phyloP scores from a whole-genome alignment of 2,329 filamentous ascomycete genomes.

The Neonectria punicea region DNA sequence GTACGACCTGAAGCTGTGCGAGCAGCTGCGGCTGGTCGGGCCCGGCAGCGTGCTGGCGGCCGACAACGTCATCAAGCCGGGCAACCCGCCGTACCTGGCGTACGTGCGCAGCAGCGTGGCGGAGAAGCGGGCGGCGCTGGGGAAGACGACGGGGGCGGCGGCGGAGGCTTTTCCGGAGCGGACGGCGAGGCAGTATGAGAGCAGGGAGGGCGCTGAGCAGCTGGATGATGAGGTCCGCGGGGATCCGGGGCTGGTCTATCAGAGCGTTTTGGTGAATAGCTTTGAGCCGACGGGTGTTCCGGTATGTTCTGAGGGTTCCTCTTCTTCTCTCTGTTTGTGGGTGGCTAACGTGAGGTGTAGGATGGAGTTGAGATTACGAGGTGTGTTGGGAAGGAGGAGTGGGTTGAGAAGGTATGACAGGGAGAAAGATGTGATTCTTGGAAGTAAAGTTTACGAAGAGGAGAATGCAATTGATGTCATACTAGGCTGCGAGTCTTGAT shows the following conservation, averaged over 20 bases:
- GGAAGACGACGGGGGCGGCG: slow-evolving; percentile 47
- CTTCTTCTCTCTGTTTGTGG: background rate
- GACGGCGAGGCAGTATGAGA: slow-evolving; percentile 64
- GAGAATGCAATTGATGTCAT: background rate
- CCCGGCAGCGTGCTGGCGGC: slow-evolving; percentile 72
- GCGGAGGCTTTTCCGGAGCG: slow-evolving; percentile 51
- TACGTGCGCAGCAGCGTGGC: slow-evolving; percentile 74
- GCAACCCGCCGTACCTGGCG: slow-evolving; percentile 75
- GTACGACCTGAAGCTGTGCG: slow-evolving; percentile 79
- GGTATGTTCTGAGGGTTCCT: slow-evolving; percentile 54
- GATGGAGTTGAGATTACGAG: slow-evolving; percentile 74
- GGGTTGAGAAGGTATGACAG: slow-evolving; percentile 17
- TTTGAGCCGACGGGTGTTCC: slow-evolving; percentile 75
- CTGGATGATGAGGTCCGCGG: slow-evolving; percentile 53
- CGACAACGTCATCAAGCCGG: slow-evolving; percentile 77
- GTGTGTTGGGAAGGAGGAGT: slow-evolving; percentile 57
- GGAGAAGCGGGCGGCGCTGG: slow-evolving; percentile 60
- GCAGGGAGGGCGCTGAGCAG: slow-evolving; percentile 59
- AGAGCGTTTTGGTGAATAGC: slow-evolving; percentile 71
- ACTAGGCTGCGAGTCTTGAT: background rate
- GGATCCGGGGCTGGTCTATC: slow-evolving; percentile 73
- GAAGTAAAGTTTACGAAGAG: background rate
- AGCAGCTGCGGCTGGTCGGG: slow-evolving; percentile 73
- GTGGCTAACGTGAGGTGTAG: slow-evolving; percentile 51
- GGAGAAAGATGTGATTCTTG: background rate